Percentiles rank a stretch among this genome's conserved stretches.
Conservation (phyloP, 768 basidiomycete genomes). For the Exsudoporus frostii region DNA sequence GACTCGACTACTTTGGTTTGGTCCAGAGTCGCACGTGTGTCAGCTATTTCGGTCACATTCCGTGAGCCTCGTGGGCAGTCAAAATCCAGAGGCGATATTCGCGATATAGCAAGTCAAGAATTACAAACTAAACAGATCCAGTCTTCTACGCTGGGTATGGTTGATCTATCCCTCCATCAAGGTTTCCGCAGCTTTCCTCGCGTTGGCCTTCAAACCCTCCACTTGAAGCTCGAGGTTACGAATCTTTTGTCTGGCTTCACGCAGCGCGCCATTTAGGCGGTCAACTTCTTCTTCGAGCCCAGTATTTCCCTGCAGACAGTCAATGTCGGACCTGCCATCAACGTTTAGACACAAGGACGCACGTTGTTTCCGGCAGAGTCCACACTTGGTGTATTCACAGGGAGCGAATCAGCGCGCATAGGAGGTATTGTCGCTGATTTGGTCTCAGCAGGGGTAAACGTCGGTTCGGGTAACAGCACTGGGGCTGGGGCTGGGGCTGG, state of each 20-base stretch:
- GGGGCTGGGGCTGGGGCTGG: conserved; percentile 26
- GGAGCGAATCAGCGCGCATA: conserved; percentile 15
- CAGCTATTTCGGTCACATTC: not conserved
- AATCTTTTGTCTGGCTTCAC: conserved; percentile 79
- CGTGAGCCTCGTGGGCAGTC: conserved; percentile 5
- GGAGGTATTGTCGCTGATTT: conserved; percentile 27
- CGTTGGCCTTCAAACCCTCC: conserved; percentile 71
- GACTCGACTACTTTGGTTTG: not conserved
- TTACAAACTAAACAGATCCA: conserved; percentile 1
- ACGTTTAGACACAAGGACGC: conserved; percentile 16
- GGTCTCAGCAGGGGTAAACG: conserved; percentile 31
- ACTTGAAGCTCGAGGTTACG: conserved; percentile 81
- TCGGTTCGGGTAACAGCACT: conserved; percentile 33
- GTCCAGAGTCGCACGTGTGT: conserved; percentile 15
- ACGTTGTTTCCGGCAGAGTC: conserved; percentile 27
- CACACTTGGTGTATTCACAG: not conserved
- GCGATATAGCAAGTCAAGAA: not conserved
- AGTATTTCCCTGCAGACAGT: conserved; percentile 11
- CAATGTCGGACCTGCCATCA: not conserved
- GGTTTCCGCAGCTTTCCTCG: conserved; percentile 69
- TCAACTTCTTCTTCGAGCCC: conserved; percentile 56
- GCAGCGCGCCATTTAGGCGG: conserved; percentile 59
- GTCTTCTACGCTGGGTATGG: not conserved
- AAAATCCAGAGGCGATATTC: not conserved
- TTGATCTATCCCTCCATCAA: conserved; percentile 35